Base-by-base conservation (phyloP, 163 green algal genomes). In the Trebouxia gelatinosa region DNA sequence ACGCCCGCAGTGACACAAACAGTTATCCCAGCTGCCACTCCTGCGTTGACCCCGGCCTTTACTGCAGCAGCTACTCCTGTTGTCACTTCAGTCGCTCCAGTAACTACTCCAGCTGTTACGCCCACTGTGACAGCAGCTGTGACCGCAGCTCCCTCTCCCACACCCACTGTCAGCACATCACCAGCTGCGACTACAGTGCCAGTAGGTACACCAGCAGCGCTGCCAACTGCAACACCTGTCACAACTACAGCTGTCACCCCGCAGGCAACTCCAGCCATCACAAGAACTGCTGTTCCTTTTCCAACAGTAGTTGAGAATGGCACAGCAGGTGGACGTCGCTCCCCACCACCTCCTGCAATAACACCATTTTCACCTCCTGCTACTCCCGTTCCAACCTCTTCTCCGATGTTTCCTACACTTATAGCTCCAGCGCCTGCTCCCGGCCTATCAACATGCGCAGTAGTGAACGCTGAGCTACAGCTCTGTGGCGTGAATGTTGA, bases 401-500 rank as follows among this genome's bases (percentile, higher is more conserved):
- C 59, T 40, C 28, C 59, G 16, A 29, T 38, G 2, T 21, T 31
- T 11, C 29, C 58, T n/a, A 29, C 28, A 23, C 2, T 37, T 0
- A 66, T 5, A n/a, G 61, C 61, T 31, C 61, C 35, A 4, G 64
- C 35, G 26, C 64, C 64, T n/a, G 6, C 37, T 51, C 23, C 37
- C 23, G 17, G n/a, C 7, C 17, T 72, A 37, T 32, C 64, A 72
- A 23, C 9, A n/a, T n/a, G n/a, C n/a, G n/a, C n/a, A n/a, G n/a
- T 72, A 23, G 64, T 72, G 35, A 32, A 9, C 7, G 64, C 64
- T 54, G 64, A 72, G 64, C 19, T 72, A 1, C 0, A 72, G 35
- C 23, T 72, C 21, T 72, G 64, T 72, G 64, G 64, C 6, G 19
- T 32, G 19, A 72, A 51, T 34, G 35, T 37, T 26, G 64, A 72